These are phyloP conservation scores for Hebeloma cylindrosporum DNA, from an alignment of 768 basidiomycete species.

Conservation along the genomic window DNA sequence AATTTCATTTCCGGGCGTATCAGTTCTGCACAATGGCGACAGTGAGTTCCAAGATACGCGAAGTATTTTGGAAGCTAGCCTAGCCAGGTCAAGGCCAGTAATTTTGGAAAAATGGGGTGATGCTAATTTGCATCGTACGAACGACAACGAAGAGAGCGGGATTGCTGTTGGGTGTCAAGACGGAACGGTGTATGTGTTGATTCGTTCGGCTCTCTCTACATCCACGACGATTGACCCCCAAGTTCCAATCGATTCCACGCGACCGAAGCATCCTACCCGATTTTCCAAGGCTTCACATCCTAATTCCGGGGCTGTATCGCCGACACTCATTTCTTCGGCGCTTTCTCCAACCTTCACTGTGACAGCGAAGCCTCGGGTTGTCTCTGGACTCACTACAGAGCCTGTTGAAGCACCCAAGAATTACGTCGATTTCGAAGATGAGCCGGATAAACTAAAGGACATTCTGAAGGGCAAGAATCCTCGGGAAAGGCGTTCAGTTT, in stretches of 20 bases:
- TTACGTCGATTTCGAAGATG: conserved; percentile 81
- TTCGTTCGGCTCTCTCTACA: conserved; percentile 15
- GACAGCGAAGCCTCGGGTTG: conserved; percentile 58
- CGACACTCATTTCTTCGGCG: conserved; percentile 36
- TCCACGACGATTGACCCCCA: conserved; percentile 14
- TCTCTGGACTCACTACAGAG: conserved; percentile 70
- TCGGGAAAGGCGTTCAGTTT: conserved; percentile 34
- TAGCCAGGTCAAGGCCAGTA: conserved; percentile 31
- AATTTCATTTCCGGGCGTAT: conserved; percentile 32
- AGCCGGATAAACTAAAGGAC: conserved; percentile 72
- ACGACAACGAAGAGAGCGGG: conserved; percentile 20
- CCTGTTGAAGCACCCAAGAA: conserved; percentile 77
- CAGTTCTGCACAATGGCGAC: conserved; percentile 13
- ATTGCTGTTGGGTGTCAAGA: conserved; percentile 43
- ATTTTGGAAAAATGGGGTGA: conserved; percentile 32
- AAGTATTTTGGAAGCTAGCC: conserved; percentile 31
- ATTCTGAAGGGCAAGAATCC: conserved; percentile 58
- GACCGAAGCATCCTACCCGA: conserved; percentile 20
- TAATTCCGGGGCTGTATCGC: conserved; percentile 37
- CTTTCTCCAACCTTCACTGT: conserved; percentile 49
- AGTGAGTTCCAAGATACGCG: conserved; percentile 7
- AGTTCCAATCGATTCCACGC: conserved; percentile 14
- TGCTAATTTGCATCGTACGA: conserved; percentile 2
- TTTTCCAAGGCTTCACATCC: conserved; percentile 24
- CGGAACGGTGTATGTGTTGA: conserved; percentile 45